Evolutionary conservation across 805 yeast genomes (phyloP).

Genomic region (Saccharomycopsis babjevae): DNA sequence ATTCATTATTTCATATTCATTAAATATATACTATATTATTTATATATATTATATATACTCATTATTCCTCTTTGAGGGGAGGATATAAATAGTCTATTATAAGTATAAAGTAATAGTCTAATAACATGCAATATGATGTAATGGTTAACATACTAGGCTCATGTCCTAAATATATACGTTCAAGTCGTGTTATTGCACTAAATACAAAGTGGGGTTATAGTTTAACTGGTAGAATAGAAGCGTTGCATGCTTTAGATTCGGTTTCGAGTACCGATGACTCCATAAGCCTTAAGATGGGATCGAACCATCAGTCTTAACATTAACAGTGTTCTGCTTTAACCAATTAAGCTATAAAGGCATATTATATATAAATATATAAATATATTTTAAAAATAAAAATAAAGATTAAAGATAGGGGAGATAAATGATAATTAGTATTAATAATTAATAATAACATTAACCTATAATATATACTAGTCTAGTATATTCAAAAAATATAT

Average conservation of each 20-base stretch:
- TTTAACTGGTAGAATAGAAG: slow-evolving; percentile 4
- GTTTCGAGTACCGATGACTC: slow-evolving; percentile 5
- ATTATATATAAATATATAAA: too few relatives aligned
- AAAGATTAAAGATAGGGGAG: neutral
- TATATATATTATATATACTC: neutral
- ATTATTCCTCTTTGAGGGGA: neutral
- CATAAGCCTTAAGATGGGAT: slow-evolving; percentile 7
- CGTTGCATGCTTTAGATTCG: slow-evolving; percentile 8
- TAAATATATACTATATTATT: neutral
- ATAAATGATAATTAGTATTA: neutral
- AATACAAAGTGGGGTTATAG: neutral
- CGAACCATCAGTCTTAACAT: slow-evolving; percentile 11
- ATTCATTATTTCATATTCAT: neutral
- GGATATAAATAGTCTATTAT: neutral
- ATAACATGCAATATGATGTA: slow-evolving; percentile 4
- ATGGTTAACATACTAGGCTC: slow-evolving; percentile 4
- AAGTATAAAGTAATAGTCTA: neutral
- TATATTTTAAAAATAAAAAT: neutral
- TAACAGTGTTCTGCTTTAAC: slow-evolving; percentile 13
- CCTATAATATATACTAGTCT: slow-evolving; percentile 11
- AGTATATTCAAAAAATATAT: slow-evolving; percentile 15
- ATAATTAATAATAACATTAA: neutral
- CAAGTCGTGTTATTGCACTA: slow-evolving; percentile 4
- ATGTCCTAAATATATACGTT: slow-evolving; percentile 2
- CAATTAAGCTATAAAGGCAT: slow-evolving; percentile 9